Evolutionary conservation across 768 basidiomycete species (phyloP).

Genomic region (Boletus tomentosulus): DNA sequence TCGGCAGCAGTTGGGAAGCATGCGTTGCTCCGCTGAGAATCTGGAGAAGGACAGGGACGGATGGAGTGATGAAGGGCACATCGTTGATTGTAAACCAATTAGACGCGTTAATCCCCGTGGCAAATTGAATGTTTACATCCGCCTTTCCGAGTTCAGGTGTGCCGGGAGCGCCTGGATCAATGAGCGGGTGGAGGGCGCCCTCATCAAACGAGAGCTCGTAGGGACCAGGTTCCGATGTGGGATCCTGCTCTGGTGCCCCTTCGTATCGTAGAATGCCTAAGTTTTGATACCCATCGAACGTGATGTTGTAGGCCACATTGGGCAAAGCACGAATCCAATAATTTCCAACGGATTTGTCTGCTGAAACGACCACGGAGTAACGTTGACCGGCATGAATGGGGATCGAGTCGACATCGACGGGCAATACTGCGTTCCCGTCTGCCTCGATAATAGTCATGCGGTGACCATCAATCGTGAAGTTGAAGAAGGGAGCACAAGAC

Average conservation of each 20-base stretch:
- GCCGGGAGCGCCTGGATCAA: slow-evolving; percentile 32
- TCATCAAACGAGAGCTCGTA: slow-evolving; percentile 18
- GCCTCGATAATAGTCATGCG: background rate
- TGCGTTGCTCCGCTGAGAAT: slow-evolving; percentile 47
- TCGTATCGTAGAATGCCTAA: slow-evolving; percentile 46
- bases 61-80: slow-evolving; percentile 34
- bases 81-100: slow-evolving; percentile 20
- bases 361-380: background rate
- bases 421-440: background rate
- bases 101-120: background rate
- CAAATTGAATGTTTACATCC: slow-evolving; percentile 32
- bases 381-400: background rate
- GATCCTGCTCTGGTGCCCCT: slow-evolving; percentile 35
- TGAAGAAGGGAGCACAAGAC: background rate
- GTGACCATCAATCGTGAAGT: background rate
- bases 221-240: background rate
- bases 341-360: background rate
- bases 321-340: background rate
- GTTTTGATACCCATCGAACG: background rate
- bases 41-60: slow-evolving; percentile 49
- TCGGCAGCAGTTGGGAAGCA: slow-evolving; percentile 44
- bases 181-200: slow-evolving; percentile 34
- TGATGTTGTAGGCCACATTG: background rate
- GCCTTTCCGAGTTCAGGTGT: slow-evolving; percentile 32
- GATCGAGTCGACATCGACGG: background rate